Conservation (phyloP, 768 basidiomycete genomes). For the Suillus subaureus region DNA sequence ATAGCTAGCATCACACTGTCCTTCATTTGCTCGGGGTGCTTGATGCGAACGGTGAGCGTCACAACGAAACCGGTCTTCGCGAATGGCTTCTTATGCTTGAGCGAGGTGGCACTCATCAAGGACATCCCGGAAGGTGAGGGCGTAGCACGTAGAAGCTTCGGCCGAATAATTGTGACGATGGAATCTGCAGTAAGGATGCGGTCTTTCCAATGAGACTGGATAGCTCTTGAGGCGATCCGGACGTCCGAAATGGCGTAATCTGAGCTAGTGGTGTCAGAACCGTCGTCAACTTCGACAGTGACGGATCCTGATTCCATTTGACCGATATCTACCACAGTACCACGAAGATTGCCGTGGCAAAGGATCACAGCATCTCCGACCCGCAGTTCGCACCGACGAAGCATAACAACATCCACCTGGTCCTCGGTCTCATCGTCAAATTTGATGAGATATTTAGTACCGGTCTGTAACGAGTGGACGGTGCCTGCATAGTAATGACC, state of each 20-base stretch:
- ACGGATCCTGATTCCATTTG: constrained; percentile 34
- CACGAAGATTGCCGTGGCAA: constrained; percentile 29
- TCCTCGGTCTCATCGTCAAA: constrained; percentile 68
- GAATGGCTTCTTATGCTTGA: constrained; percentile 40
- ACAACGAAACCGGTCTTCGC: constrained; percentile 60
- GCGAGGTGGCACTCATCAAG: constrained; percentile 38
- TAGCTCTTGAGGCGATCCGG: constrained; percentile 52
- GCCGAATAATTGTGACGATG: constrained; percentile 46
- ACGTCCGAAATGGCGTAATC: constrained; percentile 42
- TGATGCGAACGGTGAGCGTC: constrained; percentile 46
- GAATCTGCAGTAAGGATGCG: constrained; percentile 45
- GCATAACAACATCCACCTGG: constrained; percentile 48
- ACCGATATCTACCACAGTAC: constrained; percentile 34
- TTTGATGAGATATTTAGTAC: constrained; percentile 46
- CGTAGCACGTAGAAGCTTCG: constrained; percentile 35
- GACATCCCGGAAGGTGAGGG: constrained; percentile 55
- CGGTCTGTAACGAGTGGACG: constrained; percentile 40
- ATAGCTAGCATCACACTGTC: constrained; percentile 46
- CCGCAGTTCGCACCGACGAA: constrained; percentile 54
- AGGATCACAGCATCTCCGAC: constrained; percentile 60
- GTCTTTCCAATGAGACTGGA: constrained; percentile 55
- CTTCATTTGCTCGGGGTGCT: constrained; percentile 42
- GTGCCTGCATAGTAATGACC: constrained; percentile 64
- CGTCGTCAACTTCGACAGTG: constrained; percentile 44
- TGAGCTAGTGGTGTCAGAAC: constrained; percentile 22